Base-by-base conservation (phyloP, 768 basidiomycete genomes). In the Lyophyllum shimeji region DNA sequence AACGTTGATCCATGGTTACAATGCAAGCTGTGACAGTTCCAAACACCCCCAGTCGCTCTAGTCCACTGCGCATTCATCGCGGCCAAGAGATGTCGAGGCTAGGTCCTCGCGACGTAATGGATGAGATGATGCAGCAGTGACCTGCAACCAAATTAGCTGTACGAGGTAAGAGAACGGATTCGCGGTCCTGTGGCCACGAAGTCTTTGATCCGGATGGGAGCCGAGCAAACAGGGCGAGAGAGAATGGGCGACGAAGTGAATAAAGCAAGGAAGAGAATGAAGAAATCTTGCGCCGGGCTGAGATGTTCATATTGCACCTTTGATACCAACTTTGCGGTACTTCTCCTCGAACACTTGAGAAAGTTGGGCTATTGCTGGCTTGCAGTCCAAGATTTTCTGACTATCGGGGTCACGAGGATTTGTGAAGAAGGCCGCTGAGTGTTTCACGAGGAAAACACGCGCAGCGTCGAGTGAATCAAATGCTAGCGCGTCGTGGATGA, bases 261-360 rank as follows among this genome's bases (percentile, higher is more conserved):
- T 42, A 64, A 61, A 60, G 60, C 31, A 50, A 52, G 51, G 60
- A 56, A 65, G 50, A 56, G 61, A 59, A 58, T 60, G 50, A 53
- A 50, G 40, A 52, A 52, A 51, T 46, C 44, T 25, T 40, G 55
- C 49, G 37, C 46, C 15, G 44, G 17, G 48, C 40, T 31, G 52
- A 46, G 42, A 61, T 52, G 42, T 44, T 76, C 77, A 95, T 73
- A 96, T 89, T 67, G 95, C 93, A 63, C 96, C 96, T 77, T 86
- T 95, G 72, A 98, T 93, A 65, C 84, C 85, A 56, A 97, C 85
- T 69, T 87, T 92, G 61, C 88, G 81, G 69, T 93, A 93, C 72
- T 88, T 94, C 63, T 86, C 83, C 63, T 91, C 90, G 67, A 86
- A 84, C 13, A 80, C 82, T 61, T 83, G 80, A 20, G 76, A 71